A percentile compares a stretch with the other conserved stretches of the same genome.
phyloP scores from a whole-genome alignment of 306 rosid genomes.

The Acacia melanoxylon region DNA sequence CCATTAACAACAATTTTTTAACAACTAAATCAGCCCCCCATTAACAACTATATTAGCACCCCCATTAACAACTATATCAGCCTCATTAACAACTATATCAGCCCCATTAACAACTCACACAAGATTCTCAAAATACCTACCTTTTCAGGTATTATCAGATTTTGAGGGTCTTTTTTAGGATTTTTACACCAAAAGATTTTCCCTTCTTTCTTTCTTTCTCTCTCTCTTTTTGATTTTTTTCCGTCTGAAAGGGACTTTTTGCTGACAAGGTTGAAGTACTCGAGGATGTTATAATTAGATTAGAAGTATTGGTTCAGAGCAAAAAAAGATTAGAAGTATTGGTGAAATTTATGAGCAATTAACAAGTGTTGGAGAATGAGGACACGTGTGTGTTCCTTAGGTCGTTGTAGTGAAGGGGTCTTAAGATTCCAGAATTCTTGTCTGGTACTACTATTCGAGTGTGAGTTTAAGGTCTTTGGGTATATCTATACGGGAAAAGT shows the following conservation, averaged over 20 bases:
- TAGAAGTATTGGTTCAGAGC: neutral
- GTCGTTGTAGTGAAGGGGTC: neutral
- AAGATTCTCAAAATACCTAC: too few relatives aligned
- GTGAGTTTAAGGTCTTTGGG: constrained; percentile 29
- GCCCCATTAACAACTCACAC: too few relatives aligned
- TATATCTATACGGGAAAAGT: neutral
- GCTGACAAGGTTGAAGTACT: neutral
- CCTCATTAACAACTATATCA: too few relatives aligned
- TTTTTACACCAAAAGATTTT: too few relatives aligned
- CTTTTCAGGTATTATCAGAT: too few relatives aligned
- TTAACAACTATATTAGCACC: too few relatives aligned
- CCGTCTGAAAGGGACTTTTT: neutral
- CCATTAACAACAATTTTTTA: too few relatives aligned
- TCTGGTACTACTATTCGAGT: constrained; percentile 22
- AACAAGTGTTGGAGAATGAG: constrained; percentile 17
- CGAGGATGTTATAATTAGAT: constrained; percentile 1
- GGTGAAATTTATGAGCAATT: constrained; percentile 8
- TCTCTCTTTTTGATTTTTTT: neutral
- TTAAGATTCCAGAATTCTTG: constrained; percentile 1
- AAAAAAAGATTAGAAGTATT: neutral
- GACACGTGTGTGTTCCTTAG: constrained; percentile 35
- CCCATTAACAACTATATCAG: too few relatives aligned
- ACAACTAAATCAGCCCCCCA: too few relatives aligned
- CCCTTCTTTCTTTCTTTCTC: neutral
- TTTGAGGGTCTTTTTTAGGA: too few relatives aligned